Conservation (phyloP, 2,329 filamentous ascomycete species). For the Cytospora paraplurivora region DNA sequence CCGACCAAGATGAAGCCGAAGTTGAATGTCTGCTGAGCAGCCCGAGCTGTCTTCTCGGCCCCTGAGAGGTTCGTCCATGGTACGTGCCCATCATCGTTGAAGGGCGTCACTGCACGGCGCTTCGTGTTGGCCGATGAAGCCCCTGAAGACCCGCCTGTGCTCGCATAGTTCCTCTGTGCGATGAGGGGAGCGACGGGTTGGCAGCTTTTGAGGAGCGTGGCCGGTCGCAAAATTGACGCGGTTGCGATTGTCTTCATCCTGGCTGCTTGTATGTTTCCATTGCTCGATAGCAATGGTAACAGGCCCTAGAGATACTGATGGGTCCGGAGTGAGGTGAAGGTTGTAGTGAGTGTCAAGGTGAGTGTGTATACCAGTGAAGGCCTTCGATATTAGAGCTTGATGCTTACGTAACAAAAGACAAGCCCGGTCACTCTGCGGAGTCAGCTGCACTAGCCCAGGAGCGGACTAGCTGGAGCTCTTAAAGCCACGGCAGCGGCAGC, state of each 20-base stretch:
- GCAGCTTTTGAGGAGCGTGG: slow-evolving; percentile 29
- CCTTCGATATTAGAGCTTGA: background rate
- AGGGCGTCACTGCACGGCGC: slow-evolving; percentile 74
- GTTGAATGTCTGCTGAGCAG: slow-evolving; percentile 90
- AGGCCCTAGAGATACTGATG: background rate
- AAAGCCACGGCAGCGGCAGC: slow-evolving; percentile 7
- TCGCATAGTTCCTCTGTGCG: slow-evolving; percentile 56
- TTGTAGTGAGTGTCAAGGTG: background rate
- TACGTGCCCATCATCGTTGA: slow-evolving; percentile 83
- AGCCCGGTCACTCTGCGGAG: background rate
- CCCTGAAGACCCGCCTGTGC: slow-evolving; percentile 38
- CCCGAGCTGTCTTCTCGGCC: slow-evolving; percentile 78
- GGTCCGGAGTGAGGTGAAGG: background rate
- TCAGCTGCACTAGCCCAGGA: background rate
- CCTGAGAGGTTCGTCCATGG: slow-evolving; percentile 77
- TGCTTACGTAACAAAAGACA: background rate
- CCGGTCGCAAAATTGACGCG: slow-evolving; percentile 27
- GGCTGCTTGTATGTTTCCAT: slow-evolving; percentile 26
- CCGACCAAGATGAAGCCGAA: slow-evolving; percentile 76
- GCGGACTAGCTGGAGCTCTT: slow-evolving; percentile 6
- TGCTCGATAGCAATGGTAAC: slow-evolving; percentile 17
- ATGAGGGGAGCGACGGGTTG: slow-evolving; percentile 40
- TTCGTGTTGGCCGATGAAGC: slow-evolving; percentile 46
- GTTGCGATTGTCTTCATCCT: slow-evolving; percentile 28
- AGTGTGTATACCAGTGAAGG: background rate